Evolutionary conservation across 73 alveolate genomes (phyloP), one percentile per base, ranked within the genome.

Genomic region (Diophrys appendiculata): DNA sequence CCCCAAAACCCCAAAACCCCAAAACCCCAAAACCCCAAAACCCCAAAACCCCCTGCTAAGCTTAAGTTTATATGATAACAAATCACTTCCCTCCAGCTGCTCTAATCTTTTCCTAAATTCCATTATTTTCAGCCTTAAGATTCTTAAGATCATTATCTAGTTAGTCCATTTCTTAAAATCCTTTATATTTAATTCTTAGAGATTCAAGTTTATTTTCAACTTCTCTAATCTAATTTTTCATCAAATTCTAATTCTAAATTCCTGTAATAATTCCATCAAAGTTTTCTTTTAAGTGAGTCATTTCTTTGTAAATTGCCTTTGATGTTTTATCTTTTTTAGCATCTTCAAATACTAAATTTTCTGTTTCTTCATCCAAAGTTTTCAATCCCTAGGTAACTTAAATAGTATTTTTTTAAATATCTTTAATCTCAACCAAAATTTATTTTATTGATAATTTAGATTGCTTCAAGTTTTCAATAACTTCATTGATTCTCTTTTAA

Each of bases 241-340:
- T 34, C 54, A 82, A 78, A 71, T 87, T 87, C 69, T 80, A 82
- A 72, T 80, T 82, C 81, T 87, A 78, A 14, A 87, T 72, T 33
- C 74, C 80, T 8, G 80, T 75, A 18, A 80, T 75, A 22, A 87
- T 77, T 33, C 29, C 43, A 60, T 81, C 88, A 56, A 87, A 87
- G 84, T 84, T 73, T 23, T 87, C 94, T 73, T 87, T 87, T 30
- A 87, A 73, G 22, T 73, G 26, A 67, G 53, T 33, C 56, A 73
- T 69, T 35, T 87, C 90, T 75, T 87, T 83, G 77, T 87, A 87
- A 64, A 87, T 68, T 1, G 32, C 24, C 55, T 79, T 87, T 31
- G 87, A 83, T 23, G 68, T 68, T 54, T 87, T 87, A 29, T 87
- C 94, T 68, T 87, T 87, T 70, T 87, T 80, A 31, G 94, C 90